These are phyloP conservation scores for Stellera chamaejasme DNA, from an alignment of 345 rosid species.

Conservation along the genomic window DNA sequence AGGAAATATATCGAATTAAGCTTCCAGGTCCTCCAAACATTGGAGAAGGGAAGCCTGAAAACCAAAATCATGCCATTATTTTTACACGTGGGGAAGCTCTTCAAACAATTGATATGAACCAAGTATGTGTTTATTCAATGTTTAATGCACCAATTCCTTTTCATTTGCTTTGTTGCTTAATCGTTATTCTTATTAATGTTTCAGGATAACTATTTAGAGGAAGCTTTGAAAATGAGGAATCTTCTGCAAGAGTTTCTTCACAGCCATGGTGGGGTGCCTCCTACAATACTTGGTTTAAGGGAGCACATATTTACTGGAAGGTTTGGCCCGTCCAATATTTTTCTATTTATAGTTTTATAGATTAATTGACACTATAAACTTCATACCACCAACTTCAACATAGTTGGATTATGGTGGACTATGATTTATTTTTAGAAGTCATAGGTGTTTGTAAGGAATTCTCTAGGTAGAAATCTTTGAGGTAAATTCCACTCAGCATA, in stretches of 20 bases:
- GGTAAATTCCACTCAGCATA: too few species aligned
- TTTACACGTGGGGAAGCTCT: slow-evolving; percentile 98
- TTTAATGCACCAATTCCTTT: slow-evolving; percentile 8
- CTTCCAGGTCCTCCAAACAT: slow-evolving; percentile 93
- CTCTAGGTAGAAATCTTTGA: too few species aligned
- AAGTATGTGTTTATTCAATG: slow-evolving; percentile 33
- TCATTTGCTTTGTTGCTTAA: background rate
- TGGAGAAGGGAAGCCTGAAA: slow-evolving; percentile 99
- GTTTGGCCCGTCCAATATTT: slow-evolving; percentile 25
- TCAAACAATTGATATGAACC: slow-evolving; percentile 97
- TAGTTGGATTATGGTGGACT: too few species aligned
- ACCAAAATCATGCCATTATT: slow-evolving; percentile 86
- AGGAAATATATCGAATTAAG: slow-evolving; percentile 88
- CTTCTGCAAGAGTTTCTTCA: slow-evolving; percentile 86
- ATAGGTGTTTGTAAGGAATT: too few species aligned
- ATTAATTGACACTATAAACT: too few species aligned
- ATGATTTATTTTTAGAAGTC: too few species aligned
- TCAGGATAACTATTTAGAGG: slow-evolving; percentile 90
- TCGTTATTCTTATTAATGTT: slow-evolving; percentile 13
- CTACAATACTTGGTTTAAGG: slow-evolving; percentile 86
- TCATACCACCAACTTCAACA: too few species aligned
- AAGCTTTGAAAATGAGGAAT: slow-evolving; percentile 95
- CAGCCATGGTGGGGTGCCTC: slow-evolving; percentile 62
- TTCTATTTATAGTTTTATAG: background rate
- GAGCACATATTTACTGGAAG: slow-evolving; percentile 97